Conservation (phyloP, 179 eudicot species). For the Spinacia oleracea region DNA sequence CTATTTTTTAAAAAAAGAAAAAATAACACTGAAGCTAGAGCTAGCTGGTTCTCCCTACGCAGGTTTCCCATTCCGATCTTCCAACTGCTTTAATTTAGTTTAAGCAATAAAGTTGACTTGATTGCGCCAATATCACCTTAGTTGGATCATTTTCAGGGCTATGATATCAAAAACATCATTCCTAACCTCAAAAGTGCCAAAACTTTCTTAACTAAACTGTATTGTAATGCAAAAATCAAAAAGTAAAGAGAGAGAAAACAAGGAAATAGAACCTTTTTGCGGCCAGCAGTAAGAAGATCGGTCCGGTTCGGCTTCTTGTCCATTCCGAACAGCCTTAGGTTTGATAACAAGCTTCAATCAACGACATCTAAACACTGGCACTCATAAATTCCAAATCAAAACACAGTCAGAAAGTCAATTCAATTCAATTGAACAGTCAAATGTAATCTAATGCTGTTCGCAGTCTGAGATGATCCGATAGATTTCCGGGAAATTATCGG, state of each 20-base stretch:
- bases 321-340: slow-evolving; percentile 40
- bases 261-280: slow-evolving; percentile 60
- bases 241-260: neutral
- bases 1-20: no score
- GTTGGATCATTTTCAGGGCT: no score
- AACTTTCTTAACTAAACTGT: neutral
- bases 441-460: neutral
- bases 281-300: slow-evolving; percentile 93
- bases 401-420: neutral
- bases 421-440: neutral
- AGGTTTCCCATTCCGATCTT: no score
- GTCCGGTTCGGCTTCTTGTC: slow-evolving; percentile 82
- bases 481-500: no score
- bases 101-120: no score
- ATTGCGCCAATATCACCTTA: neutral
- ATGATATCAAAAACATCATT: no score
- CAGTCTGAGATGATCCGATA: neutral
- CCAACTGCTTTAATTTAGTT: no score
- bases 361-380: slow-evolving; percentile 27
- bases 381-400: neutral
- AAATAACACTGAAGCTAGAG: no score
- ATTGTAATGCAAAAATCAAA: no score
- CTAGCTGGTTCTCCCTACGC: no score
- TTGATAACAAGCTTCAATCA: slow-evolving; percentile 22
- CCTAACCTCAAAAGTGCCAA: no score